Conservation (phyloP, 805 yeast species). For the Zygosaccharomyces bailii region DNA sequence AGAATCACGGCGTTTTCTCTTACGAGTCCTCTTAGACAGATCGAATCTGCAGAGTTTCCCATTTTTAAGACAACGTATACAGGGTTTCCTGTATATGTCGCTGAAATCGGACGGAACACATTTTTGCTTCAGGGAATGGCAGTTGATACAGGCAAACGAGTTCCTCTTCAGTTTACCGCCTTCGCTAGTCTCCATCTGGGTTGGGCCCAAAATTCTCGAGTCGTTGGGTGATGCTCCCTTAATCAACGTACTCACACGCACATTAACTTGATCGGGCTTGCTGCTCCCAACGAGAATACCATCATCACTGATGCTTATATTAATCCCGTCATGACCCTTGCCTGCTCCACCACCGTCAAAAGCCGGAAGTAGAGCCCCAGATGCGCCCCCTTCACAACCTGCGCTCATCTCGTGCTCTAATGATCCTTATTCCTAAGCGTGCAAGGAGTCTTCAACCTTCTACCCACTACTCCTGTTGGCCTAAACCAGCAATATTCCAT, state of each 20-base stretch:
- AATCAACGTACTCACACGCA: slow-evolving; percentile 14
- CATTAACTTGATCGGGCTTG: slow-evolving; percentile 7
- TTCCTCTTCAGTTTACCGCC: slow-evolving; percentile 33
- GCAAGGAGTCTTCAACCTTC: neutral
- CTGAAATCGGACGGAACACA: slow-evolving; percentile 61
- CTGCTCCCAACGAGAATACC: neutral
- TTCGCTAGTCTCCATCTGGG: slow-evolving; percentile 20
- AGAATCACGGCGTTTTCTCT: slow-evolving; percentile 27
- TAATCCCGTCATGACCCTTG: neutral
- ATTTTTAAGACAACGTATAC: slow-evolving; percentile 68
- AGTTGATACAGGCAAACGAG: slow-evolving; percentile 40
- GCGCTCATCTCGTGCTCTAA: slow-evolving; percentile 8
- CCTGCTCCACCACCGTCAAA: slow-evolving; percentile 2
- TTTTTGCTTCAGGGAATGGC: slow-evolving; percentile 79
- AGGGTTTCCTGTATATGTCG: slow-evolving; percentile 57
- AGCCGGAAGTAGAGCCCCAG: slow-evolving; percentile 5
- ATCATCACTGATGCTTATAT: neutral
- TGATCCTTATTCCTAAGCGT: slow-evolving; percentile 2
- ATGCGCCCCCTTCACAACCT: slow-evolving; percentile 6
- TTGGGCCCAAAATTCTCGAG: slow-evolving; percentile 23
- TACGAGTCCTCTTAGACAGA: slow-evolving; percentile 53
- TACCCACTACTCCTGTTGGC: neutral
- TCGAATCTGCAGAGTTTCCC: slow-evolving; percentile 66
- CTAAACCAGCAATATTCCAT: neutral
- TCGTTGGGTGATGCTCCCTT: slow-evolving; percentile 28